Evolutionary conservation across 2,329 filamentous ascomycete species (phyloP).

Genomic region (Ophioceras dolichostomum): DNA sequence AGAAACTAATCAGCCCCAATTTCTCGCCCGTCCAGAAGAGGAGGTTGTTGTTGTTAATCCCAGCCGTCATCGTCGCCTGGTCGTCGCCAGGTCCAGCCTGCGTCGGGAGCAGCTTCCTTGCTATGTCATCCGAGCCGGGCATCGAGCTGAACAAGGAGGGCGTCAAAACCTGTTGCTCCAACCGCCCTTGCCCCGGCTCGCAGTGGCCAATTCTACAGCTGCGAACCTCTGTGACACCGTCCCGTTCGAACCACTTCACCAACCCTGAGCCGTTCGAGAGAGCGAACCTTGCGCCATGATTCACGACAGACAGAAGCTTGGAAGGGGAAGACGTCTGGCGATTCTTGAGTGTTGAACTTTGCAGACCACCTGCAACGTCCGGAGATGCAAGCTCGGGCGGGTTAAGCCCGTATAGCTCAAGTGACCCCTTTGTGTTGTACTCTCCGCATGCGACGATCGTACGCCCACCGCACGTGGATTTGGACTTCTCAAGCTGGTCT

Average conservation of each 20-base stretch:
- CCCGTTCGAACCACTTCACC: slow-evolving; percentile 83
- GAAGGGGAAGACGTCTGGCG: slow-evolving; percentile 71
- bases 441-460: slow-evolving; percentile 76
- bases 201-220: slow-evolving; percentile 42
- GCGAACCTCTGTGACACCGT: slow-evolving; percentile 54
- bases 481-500: slow-evolving; percentile 40
- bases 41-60: slow-evolving; percentile 51
- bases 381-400: slow-evolving; percentile 7
- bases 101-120: slow-evolving; percentile 65
- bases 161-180: slow-evolving; percentile 20
- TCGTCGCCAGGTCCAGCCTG: slow-evolving; percentile 15
- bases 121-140: slow-evolving; percentile 56
- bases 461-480: slow-evolving; percentile 37
- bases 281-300: slow-evolving; percentile 72
- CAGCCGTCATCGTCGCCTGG: slow-evolving; percentile 5
- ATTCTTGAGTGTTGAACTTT: slow-evolving; percentile 54
- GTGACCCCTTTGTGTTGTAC: slow-evolving; percentile 81
- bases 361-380: slow-evolving; percentile 18
- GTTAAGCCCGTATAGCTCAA: slow-evolving; percentile 69
- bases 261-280: slow-evolving; percentile 76
- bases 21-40: slow-evolving; percentile 83
- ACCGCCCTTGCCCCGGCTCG: slow-evolving; percentile 18
- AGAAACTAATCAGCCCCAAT: slow-evolving; percentile 60
- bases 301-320: slow-evolving; percentile 68
- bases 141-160: slow-evolving; percentile 38